phyloP scores from a whole-genome alignment of 2,329 filamentous ascomycete species.

The Macrophomina pseudophaseolina region DNA sequence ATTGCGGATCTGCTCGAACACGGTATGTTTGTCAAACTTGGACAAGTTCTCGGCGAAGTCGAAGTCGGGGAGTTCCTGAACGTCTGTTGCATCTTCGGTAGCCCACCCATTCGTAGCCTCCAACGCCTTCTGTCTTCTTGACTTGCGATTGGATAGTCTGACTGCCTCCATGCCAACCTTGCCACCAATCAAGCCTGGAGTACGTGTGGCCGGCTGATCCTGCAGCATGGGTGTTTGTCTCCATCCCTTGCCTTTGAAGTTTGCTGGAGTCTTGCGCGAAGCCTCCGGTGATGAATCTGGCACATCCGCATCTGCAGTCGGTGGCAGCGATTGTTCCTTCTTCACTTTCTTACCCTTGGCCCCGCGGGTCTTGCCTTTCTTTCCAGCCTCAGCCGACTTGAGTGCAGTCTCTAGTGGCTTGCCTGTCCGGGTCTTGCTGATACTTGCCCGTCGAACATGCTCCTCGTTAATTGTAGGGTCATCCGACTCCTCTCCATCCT shows the following conservation, averaged over 20 bases:
- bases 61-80: conserved; percentile 91
- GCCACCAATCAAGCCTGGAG: conserved; percentile 46
- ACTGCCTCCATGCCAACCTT: conserved; percentile 44
- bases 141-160: conserved; percentile 46
- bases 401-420: conserved; percentile 43
- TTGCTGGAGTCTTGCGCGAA: conserved; percentile 41
- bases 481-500: conserved; percentile 40
- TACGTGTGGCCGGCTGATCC: conserved; percentile 53
- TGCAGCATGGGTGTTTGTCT: conserved; percentile 71
- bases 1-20: conserved; percentile 90
- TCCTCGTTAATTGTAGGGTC: conserved; percentile 37
- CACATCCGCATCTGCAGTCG: conserved; percentile 40
- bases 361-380: conserved; percentile 52
- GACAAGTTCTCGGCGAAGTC: conserved; percentile 89
- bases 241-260: conserved; percentile 66
- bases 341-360: conserved; percentile 54
- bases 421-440: conserved; percentile 47
- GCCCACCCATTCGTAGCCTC: conserved; percentile 83
- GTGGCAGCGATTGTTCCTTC: conserved; percentile 27
- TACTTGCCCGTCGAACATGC: conserved; percentile 40
- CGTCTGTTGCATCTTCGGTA: conserved; percentile 93
- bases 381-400: conserved; percentile 45
- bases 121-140: conserved; percentile 54
- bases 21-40: conserved; percentile 90
- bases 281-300: conserved; percentile 36